Evolutionary conservation across 352 stramenopile genomes (phyloP).

Genomic region (Pythium grandisporangium): DNA sequence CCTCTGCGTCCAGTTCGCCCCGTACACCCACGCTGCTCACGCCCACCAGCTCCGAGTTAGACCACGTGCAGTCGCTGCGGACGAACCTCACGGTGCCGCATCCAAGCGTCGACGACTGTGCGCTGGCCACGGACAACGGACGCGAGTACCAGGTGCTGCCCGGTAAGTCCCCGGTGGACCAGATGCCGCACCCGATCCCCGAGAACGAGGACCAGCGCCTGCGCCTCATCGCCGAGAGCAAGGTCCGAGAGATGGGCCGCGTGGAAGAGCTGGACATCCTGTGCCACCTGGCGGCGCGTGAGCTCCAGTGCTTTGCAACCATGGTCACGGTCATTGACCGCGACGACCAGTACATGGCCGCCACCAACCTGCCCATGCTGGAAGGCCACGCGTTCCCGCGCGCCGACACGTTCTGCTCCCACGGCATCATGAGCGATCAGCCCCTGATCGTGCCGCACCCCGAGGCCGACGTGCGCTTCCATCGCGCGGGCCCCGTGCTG

Average conservation of each 20-base stretch:
- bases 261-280: conserved; percentile 59
- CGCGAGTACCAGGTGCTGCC: conserved; percentile 25
- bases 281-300: conserved; percentile 42
- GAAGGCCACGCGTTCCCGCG: conserved; percentile 24
- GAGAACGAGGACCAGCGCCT: conserved; percentile 37
- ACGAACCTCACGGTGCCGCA: neutral
- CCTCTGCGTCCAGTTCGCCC: neutral
- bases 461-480: conserved; percentile 55
- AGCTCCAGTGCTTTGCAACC: conserved; percentile 38
- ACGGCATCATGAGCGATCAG: conserved; percentile 48
- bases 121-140: conserved; percentile 32
- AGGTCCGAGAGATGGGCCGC: conserved; percentile 22
- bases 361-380: conserved; percentile 24
- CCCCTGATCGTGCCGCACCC: conserved; percentile 47
- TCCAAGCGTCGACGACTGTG: neutral
- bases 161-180: conserved; percentile 22
- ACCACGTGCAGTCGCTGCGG: neutral
- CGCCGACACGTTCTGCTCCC: conserved; percentile 41
- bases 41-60: neutral
- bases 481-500: conserved; percentile 10
- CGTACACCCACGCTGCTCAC: neutral
- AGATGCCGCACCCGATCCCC: conserved; percentile 14
- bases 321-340: conserved; percentile 52
- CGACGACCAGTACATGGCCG: conserved; percentile 32
- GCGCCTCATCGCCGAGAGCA: conserved; percentile 24